These are phyloP conservation scores for Candida glucosophila DNA, from an alignment of 1,139 yeast genomes.

Conservation along the genomic window DNA sequence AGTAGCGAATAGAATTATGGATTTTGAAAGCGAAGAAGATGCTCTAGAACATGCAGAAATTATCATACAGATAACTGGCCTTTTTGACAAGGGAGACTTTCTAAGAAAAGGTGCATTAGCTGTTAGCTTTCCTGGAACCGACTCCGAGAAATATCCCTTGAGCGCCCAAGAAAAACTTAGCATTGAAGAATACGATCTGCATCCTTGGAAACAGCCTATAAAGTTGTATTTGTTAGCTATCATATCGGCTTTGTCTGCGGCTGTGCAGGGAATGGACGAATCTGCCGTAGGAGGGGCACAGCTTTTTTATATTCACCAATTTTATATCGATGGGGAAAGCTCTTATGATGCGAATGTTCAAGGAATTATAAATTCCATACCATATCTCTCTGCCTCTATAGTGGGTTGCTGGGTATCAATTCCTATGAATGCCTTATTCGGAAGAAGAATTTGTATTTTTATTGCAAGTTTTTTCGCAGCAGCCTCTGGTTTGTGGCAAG, in stretches of 20 bases:
- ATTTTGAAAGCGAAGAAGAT: conserved; percentile 1
- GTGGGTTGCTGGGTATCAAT: conserved; percentile 63
- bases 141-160: neutral
- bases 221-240: conserved; percentile 3
- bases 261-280: conserved; percentile 81
- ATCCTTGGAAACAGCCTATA: conserved; percentile 4
- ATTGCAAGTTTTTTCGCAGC: conserved; percentile 13
- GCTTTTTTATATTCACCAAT: conserved; percentile 45
- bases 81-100: conserved; percentile 1
- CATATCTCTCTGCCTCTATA: conserved; percentile 58
- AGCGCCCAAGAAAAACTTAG: conserved; percentile 2
- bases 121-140: conserved; percentile 2
- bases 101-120: conserved; percentile 3
- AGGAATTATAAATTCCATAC: conserved; percentile 66
- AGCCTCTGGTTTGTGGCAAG: conserved; percentile 15
- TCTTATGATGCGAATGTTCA: conserved; percentile 7
- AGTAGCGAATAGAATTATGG: conserved; percentile 1
- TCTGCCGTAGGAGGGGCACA: conserved; percentile 72
- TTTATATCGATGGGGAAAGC: conserved; percentile 43
- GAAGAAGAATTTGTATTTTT: conserved; percentile 15
- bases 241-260: conserved; percentile 56
- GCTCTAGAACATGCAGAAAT: conserved; percentile 1
- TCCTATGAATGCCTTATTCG: conserved; percentile 33
- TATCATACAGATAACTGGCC: conserved; percentile 1
- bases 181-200: conserved; percentile 1